Conservation (phyloP, 495 filamentous ascomycete species). For the Aspergillus avenaceus region DNA sequence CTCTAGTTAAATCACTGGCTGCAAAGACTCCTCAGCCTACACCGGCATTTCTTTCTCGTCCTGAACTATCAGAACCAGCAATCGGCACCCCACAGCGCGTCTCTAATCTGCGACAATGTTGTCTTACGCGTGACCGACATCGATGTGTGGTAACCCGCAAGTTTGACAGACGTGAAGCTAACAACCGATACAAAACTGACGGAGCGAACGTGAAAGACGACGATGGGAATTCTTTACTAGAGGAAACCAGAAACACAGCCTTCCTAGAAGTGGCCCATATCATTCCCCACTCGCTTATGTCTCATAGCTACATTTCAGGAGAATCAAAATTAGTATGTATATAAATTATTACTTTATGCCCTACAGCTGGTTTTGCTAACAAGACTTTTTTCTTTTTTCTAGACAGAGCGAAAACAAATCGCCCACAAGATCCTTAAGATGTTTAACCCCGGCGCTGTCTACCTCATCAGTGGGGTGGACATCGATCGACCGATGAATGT, state of each 20-base stretch:
- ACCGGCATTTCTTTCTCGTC: background rate
- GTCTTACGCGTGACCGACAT: conserved; percentile 8
- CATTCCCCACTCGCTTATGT: conserved; percentile 8
- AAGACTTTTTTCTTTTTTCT: too few relatives aligned
- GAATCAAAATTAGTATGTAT: conserved; percentile 4
- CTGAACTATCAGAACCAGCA: background rate
- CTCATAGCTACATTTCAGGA: background rate
- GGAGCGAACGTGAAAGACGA: conserved; percentile 3
- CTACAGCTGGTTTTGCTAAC: too few relatives aligned
- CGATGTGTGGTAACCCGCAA: conserved; percentile 8
- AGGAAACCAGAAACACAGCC: background rate
- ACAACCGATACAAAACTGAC: background rate
- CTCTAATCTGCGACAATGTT: background rate
- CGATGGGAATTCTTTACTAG: conserved; percentile 5
- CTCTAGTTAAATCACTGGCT: conserved; percentile 1
- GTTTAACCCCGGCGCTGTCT: background rate
- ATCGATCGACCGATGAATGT: conserved; percentile 9
- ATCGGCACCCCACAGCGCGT: conserved; percentile 8
- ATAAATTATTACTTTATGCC: too few relatives aligned
- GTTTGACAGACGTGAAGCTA: conserved; percentile 2
- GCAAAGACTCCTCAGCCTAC: conserved; percentile 8
- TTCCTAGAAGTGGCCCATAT: conserved; percentile 13
- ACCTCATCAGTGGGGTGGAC: background rate
- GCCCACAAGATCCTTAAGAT: conserved; percentile 3
- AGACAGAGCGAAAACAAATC: conserved; percentile 3